Percentiles rank a stretch among this genome's conserved stretches.
These are phyloP conservation scores for Ceratonia siliqua DNA, from an alignment of 306 rosid genomes.

Conservation along the genomic window DNA sequence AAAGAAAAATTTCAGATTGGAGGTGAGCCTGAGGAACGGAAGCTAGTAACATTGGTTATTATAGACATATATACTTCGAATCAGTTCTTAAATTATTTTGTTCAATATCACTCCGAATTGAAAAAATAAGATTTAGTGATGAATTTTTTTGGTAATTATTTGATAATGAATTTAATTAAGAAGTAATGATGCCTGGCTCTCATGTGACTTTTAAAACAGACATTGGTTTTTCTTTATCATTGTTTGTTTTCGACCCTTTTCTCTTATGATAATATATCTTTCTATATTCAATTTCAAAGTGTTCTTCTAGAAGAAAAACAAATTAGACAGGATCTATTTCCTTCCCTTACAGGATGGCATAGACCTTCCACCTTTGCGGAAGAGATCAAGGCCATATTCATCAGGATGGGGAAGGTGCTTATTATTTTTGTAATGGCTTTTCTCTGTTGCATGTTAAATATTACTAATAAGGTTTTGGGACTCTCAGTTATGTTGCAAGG, in stretches of 20 bases:
- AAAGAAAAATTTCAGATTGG: neutral
- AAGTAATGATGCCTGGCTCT: slow-evolving; percentile 3
- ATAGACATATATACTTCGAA: too few relatives aligned
- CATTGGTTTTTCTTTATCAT: neutral
- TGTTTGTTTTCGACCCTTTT: neutral
- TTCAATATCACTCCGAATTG: neutral
- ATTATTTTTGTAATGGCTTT: slow-evolving; percentile 1
- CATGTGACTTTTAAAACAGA: neutral
- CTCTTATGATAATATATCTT: neutral
- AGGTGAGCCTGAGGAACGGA: neutral
- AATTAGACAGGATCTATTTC: slow-evolving; percentile 1
- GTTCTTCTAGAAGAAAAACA: neutral
- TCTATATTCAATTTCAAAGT: neutral
- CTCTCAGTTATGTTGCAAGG: slow-evolving; percentile 64
- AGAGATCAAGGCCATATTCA: slow-evolving; percentile 52
- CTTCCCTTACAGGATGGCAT: slow-evolving; percentile 37
- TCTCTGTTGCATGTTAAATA: slow-evolving; percentile 18
- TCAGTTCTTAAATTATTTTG: slow-evolving; percentile 17
- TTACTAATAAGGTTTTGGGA: slow-evolving; percentile 25
- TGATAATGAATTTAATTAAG: too few relatives aligned
- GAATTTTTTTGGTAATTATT: too few relatives aligned
- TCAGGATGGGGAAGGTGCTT: slow-evolving; percentile 65
- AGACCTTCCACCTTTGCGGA: slow-evolving; percentile 46
- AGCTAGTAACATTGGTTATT: neutral
- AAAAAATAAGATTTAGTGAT: neutral